Base-by-base conservation (phyloP, 768 basidiomycete genomes). In the Tubosaeta brunneosetosa region DNA sequence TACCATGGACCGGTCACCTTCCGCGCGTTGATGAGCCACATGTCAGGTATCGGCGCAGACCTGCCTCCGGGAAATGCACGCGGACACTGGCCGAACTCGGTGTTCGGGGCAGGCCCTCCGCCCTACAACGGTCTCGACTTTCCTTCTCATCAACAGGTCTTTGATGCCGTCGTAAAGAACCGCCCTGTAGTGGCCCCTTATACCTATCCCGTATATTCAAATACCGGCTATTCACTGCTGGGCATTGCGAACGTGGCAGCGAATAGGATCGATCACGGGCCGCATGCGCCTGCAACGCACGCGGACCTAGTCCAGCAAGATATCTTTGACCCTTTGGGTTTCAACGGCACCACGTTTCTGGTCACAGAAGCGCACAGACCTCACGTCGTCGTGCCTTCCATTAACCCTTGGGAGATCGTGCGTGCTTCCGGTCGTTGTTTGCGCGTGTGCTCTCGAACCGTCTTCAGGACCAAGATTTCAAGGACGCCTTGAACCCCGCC, bases 281-380 rank as follows among this genome's bases (percentile, higher is more conserved):
- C 54, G 6, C 53, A 60, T n/a, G 60, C 59, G 14, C 56, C 55
- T 14, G 58, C 58, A 5, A 73, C 69, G 0, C 73, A 79, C 53
- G 71, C 73, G 12, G 76, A 77, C 10, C 64, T 81, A 16, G 13
- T 82, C 16, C 59, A 75, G 25, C 66, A 73, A 34, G 79, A 82
- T 52, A 71, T 82, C n/a, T 81, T 81, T 61, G 66, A 60, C 4
- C 78, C 77, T 2, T 56, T 82, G 45, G 70, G 71, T 4, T 45
- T 79, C 52, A 77, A 76, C 49, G 62, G 53, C 25, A 76, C 72
- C 54, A 74, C 74, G 47, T 81, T 75, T 57, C 62, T 71, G 16
- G 57, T 68, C 3, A 76, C 78, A 0, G 62, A 67, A 14, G 61
- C 66, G n/a, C 69, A 67, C 26, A 59, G 70, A 34, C 58, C 63